These are phyloP conservation scores for Penicillium sp. DNA, from an alignment of 2,329 filamentous ascomycete genomes.

Conservation along the genomic window DNA sequence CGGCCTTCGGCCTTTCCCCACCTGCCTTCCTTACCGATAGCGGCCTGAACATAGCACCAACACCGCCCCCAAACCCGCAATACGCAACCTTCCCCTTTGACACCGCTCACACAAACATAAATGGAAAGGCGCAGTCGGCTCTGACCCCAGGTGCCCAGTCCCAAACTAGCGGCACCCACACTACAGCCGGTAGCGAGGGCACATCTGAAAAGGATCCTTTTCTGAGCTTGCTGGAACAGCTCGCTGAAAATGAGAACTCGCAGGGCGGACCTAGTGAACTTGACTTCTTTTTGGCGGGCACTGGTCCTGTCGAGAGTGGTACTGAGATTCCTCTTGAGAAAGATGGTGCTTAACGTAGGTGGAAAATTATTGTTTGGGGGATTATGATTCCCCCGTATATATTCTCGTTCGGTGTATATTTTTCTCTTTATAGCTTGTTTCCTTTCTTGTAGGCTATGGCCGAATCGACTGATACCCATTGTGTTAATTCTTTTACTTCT, in stretches of 20 bases:
- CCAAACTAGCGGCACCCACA: constrained; percentile 40
- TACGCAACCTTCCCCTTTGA: constrained; percentile 43
- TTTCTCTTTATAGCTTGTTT: not conserved
- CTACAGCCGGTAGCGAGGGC: constrained; percentile 37
- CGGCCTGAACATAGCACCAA: constrained; percentile 27
- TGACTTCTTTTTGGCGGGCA: constrained; percentile 67
- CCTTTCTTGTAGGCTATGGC: not conserved
- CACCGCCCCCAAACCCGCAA: constrained; percentile 32
- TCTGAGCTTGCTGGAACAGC: constrained; percentile 72
- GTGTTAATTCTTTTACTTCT: not conserved
- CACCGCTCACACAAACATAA: constrained; percentile 14
- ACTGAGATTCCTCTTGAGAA: constrained; percentile 4
- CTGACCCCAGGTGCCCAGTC: constrained; percentile 44
- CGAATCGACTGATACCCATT: constrained; percentile 4
- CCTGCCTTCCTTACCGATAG: constrained; percentile 36
- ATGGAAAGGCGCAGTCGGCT: constrained; percentile 11
- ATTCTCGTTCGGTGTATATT: not conserved
- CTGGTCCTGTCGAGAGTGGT: constrained; percentile 9
- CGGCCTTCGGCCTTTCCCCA: constrained; percentile 32
- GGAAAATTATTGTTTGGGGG: not conserved
- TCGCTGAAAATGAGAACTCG: constrained; percentile 73
- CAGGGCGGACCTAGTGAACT: constrained; percentile 69
- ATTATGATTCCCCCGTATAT: not conserved
- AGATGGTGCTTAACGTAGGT: not conserved
- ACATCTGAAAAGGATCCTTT: constrained; percentile 74